Conservation (phyloP, 2,329 filamentous ascomycete genomes). For the Clathrospora elynae region DNA sequence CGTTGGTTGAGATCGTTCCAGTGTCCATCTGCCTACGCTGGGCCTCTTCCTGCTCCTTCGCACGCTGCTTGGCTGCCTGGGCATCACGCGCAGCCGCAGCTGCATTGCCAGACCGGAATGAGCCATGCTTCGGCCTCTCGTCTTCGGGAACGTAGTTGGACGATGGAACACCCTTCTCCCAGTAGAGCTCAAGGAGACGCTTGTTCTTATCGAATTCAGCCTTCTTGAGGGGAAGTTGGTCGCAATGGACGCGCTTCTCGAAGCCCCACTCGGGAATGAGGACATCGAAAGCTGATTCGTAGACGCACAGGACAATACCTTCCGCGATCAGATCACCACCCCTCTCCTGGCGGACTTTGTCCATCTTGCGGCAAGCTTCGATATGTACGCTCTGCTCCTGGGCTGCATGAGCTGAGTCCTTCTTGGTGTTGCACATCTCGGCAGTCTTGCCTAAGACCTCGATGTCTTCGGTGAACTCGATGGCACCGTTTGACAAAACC, state of each 20-base stretch:
- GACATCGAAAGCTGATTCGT: slow-evolving; percentile 98
- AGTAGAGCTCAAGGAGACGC: slow-evolving; percentile 93
- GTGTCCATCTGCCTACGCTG: slow-evolving; percentile 94
- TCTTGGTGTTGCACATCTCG: slow-evolving; percentile 97
- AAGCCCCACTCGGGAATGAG: slow-evolving; percentile 98
- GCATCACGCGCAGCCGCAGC: slow-evolving; percentile 78
- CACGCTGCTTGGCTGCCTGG: slow-evolving; percentile 78
- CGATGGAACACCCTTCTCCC: slow-evolving; percentile 98
- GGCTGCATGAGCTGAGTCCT: slow-evolving; percentile 94
- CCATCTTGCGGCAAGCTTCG: slow-evolving; percentile 94
- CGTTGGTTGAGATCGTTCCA: slow-evolving; percentile 89
- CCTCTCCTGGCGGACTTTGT: slow-evolving; percentile 82
- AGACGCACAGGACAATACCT: slow-evolving; percentile 94
- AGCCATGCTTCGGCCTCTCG: slow-evolving; percentile 84
- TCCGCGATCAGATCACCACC: slow-evolving; percentile 93
- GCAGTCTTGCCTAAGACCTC: slow-evolving; percentile 89
- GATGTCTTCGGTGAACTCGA: slow-evolving; percentile 87
- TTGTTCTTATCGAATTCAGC: slow-evolving; percentile 98
- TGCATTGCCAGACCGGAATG: slow-evolving; percentile 74
- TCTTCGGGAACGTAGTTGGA: slow-evolving; percentile 96
- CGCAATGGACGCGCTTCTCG: slow-evolving; percentile 98
- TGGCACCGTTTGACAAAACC: slow-evolving; percentile 77
- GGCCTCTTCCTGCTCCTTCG: slow-evolving; percentile 86
- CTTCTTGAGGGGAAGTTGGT: slow-evolving; percentile 96
- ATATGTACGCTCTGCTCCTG: slow-evolving; percentile 99